These are phyloP conservation scores for Aspergillus bombycis DNA, from an alignment of 2,329 filamentous ascomycete genomes.

Conservation along the genomic window DNA sequence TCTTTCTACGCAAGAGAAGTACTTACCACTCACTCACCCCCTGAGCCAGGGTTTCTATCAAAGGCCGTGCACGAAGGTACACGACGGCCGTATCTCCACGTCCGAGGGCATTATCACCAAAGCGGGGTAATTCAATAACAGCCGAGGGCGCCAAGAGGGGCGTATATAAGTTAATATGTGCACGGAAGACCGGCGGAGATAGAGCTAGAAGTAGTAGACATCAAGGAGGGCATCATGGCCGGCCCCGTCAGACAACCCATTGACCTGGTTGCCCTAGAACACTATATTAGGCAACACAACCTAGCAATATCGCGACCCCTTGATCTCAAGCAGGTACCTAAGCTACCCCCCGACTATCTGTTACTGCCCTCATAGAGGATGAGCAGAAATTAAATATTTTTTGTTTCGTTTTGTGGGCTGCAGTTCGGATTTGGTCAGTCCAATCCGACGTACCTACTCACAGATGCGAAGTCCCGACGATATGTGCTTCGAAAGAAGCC, in stretches of 20 bases:
- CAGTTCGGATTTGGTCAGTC: slow-evolving; percentile 4
- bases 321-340: not conserved
- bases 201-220: no score
- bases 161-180: no score
- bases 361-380: not conserved
- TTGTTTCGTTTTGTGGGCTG: not conserved
- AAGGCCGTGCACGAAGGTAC: no score
- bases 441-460: slow-evolving; percentile 1
- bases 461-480: not conserved
- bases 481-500: not conserved
- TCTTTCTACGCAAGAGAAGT: no score
- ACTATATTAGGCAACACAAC: not conserved
- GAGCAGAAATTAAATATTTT: not conserved
- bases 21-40: no score
- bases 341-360: not conserved
- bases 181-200: no score
- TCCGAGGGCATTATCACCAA: no score
- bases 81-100: no score
- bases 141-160: no score
- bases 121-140: no score
- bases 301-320: not conserved
- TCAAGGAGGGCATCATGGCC: not conserved
- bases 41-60: no score
- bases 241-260: not conserved
- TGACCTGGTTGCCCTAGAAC: not conserved